Conservation (phyloP, 306 rosid genomes). For the Vicia faba region DNA sequence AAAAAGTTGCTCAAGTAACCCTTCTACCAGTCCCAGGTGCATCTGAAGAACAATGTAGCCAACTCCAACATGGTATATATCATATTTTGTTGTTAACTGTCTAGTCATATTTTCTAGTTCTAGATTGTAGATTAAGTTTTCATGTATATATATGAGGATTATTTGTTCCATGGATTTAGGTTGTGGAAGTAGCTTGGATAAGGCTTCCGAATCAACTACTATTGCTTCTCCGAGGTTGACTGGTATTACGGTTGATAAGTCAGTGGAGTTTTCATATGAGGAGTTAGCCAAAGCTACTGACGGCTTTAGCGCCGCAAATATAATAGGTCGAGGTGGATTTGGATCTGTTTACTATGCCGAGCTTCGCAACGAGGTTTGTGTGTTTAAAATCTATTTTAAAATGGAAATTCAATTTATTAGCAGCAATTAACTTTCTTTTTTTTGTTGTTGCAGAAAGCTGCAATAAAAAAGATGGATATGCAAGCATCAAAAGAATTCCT, state of each 20-base stretch:
- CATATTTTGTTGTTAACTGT: no score
- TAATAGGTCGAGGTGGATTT: constrained; percentile 80
- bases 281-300: constrained; percentile 71
- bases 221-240: constrained; percentile 49
- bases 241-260: constrained; percentile 68
- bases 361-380: constrained; percentile 72
- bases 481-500: constrained; percentile 78
- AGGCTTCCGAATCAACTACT: constrained; percentile 45
- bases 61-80: constrained; percentile 45
- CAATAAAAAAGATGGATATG: constrained; percentile 83
- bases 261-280: constrained; percentile 77
- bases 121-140: not conserved
- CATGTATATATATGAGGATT: constrained; percentile 17
- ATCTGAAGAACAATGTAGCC: constrained; percentile 43
- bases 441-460: constrained; percentile 54
- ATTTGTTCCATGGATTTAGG: constrained; percentile 40
- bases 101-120: not conserved
- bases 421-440: constrained; percentile 3
- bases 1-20: constrained; percentile 45
- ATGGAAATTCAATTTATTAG: constrained; percentile 15
- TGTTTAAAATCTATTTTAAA: constrained; percentile 3
- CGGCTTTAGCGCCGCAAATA: constrained; percentile 50
- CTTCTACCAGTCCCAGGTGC: constrained; percentile 42
- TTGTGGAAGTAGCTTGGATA: constrained; percentile 47
- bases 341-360: constrained; percentile 72